phyloP scores from a whole-genome alignment of 2,329 filamentous ascomycete genomes.

The Hymenoscyphus infarciens region DNA sequence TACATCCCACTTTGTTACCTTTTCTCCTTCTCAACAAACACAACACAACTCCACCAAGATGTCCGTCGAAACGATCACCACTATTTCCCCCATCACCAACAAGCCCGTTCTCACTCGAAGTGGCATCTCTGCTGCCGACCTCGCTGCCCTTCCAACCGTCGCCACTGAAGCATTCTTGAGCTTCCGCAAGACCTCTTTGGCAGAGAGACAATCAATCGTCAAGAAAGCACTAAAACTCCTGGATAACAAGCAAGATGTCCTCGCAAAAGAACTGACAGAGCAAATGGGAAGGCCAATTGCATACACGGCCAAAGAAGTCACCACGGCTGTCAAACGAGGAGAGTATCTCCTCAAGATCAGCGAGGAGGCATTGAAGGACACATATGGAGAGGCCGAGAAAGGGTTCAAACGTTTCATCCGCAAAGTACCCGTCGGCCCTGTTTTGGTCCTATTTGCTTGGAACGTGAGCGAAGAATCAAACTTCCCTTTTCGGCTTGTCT shows the following conservation, averaged over 20 bases:
- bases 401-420: conserved; percentile 89
- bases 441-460: conserved; percentile 90
- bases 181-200: conserved; percentile 71
- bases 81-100: conserved; percentile 88
- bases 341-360: conserved; percentile 85
- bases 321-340: conserved; percentile 79
- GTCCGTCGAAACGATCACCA: conserved; percentile 64
- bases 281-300: conserved; percentile 95
- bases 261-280: conserved; percentile 81
- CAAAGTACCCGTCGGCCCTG: conserved; percentile 82
- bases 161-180: conserved; percentile 72
- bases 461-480: conserved; percentile 61
- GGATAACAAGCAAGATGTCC: conserved; percentile 67
- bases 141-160: conserved; percentile 66
- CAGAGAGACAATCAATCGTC: conserved; percentile 75
- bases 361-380: conserved; percentile 73
- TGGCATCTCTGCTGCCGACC: conserved; percentile 66
- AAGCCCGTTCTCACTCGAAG: conserved; percentile 76
- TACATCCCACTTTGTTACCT: conserved; percentile 10
- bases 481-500: conserved; percentile 11
- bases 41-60: conserved; percentile 38
- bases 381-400: conserved; percentile 76
- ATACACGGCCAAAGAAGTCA: conserved; percentile 78
- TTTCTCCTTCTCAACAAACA: conserved; percentile 4
- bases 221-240: conserved; percentile 73